Base-by-base conservation (phyloP, 257 asterid genomes). In the Primulina tabacum region DNA sequence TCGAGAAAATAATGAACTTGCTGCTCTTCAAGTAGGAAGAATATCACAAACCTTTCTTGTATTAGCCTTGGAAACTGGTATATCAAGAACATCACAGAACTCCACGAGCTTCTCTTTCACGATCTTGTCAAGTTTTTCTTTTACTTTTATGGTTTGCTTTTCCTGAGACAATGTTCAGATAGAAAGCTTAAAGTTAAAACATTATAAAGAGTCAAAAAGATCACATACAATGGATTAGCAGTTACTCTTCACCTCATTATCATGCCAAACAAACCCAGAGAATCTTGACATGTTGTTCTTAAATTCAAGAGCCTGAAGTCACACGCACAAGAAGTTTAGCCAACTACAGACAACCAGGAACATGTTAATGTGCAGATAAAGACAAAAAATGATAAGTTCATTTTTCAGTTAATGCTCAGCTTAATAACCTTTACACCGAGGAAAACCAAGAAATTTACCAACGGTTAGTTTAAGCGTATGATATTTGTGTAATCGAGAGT, bases 261-360 rank as follows among this genome's bases (percentile, higher is more conserved):
- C 93, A 85, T 82, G 92, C 96, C 97, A 94, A 60, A 92, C 97
- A 56, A 91, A 87, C 65, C 99, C 97, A 72, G 99, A 94, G 82
- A 91, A 94, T 71, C 89, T 87, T 43, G 87, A 86, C 35, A 94
- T 83, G 65, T 94, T 87, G 76, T 50, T 78, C 84, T 89, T 94
- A 74, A 89, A 62, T 80, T 88, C 89, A 82, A 89, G 83, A 56
- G 95, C 97, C 99, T 94, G 90, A 69, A 35, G 26, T 73, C 66
- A 17, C 57, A 50, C 37, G 75, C 11, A 65, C 67, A 62, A 65
- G 68, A 50, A 50, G 21, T 50, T 50, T 16, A 17, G 20, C 20
- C 20, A 17, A 50, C 57, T 50, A 50, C 20, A 16, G 3, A 50
- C 57, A 16, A 50, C 57, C 21, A 50, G 57, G 5, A 62, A 68